phyloP scores from a whole-genome alignment of 169 alveolate genomes.

The Plasmodium sp. region DNA sequence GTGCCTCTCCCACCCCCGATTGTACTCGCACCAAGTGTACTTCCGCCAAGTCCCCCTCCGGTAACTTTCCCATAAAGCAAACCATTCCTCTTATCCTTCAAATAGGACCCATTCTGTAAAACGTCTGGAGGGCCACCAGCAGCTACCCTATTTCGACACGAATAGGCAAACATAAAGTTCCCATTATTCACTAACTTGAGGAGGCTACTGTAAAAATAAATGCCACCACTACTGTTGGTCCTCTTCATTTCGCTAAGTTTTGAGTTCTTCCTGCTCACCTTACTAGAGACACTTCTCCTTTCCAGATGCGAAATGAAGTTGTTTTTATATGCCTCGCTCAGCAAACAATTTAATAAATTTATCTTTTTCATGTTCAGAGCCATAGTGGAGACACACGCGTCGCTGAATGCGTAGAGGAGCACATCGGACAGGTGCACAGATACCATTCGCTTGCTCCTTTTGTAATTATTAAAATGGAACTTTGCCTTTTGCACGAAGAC shows the following conservation, averaged over 20 bases:
- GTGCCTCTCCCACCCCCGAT: background rate
- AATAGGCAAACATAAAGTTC: background rate
- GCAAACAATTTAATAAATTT: conserved; percentile 21
- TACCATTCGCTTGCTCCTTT: conserved; percentile 46
- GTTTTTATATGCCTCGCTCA: background rate
- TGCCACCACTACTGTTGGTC: background rate
- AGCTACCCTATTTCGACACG: background rate
- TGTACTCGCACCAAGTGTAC: background rate
- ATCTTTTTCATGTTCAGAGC: conserved; percentile 26
- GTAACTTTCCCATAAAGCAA: background rate
- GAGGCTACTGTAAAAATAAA: conserved; percentile 36
- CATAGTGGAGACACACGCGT: background rate
- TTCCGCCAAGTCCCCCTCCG: background rate
- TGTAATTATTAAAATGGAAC: conserved; percentile 48
- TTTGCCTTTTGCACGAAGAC: conserved; percentile 12
- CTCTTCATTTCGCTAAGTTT: conserved; percentile 9
- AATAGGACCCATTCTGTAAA: background rate
- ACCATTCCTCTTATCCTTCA: background rate
- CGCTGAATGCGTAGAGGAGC: background rate
- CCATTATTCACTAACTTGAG: conserved; percentile 51
- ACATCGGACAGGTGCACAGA: conserved; percentile 33
- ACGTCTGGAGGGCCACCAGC: background rate
- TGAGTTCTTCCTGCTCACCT: background rate
- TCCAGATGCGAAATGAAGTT: background rate
- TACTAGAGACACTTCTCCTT: background rate